Conservation (phyloP, 2,329 filamentous ascomycete genomes). For the Fusarium miscanthi region DNA sequence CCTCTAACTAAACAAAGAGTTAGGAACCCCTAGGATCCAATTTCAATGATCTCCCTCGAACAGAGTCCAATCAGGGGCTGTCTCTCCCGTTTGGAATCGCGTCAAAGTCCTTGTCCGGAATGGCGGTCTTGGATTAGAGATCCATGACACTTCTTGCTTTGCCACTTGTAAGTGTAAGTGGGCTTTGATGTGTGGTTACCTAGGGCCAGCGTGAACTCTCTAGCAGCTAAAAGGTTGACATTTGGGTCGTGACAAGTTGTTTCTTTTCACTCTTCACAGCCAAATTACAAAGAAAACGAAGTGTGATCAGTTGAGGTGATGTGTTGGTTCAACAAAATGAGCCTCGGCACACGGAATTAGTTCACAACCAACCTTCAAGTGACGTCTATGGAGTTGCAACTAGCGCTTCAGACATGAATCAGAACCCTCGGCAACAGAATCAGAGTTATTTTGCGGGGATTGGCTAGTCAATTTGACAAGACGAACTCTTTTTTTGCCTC, state of each 20-base stretch:
- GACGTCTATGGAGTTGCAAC: slow-evolving; percentile 16
- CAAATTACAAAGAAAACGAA: not conserved
- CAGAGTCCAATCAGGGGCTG: slow-evolving; percentile 12
- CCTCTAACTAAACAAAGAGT: slow-evolving; percentile 16
- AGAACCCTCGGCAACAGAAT: not conserved
- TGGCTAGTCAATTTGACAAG: not conserved
- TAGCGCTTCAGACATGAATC: slow-evolving; percentile 7
- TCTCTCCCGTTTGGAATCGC: slow-evolving; percentile 1
- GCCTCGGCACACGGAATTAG: slow-evolving; percentile 23
- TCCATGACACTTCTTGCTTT: slow-evolving; percentile 38
- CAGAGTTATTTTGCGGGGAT: not conserved
- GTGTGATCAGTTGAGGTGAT: not conserved
- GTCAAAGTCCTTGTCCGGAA: slow-evolving; percentile 9
- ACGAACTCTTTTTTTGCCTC: not conserved
- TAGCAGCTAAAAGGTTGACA: not conserved
- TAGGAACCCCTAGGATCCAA: not conserved
- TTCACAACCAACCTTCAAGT: not conserved
- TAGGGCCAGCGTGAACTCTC: not conserved
- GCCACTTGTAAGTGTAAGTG: slow-evolving; percentile 21
- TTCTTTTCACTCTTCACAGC: not conserved
- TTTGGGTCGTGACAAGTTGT: not conserved
- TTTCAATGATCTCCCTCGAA: not conserved
- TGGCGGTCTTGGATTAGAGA: slow-evolving; percentile 10
- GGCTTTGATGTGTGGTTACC: slow-evolving; percentile 11
- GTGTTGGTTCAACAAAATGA: slow-evolving; percentile 6